Conservation (phyloP, 495 filamentous ascomycete genomes). For the Penicillium macrosclerotiorum region DNA sequence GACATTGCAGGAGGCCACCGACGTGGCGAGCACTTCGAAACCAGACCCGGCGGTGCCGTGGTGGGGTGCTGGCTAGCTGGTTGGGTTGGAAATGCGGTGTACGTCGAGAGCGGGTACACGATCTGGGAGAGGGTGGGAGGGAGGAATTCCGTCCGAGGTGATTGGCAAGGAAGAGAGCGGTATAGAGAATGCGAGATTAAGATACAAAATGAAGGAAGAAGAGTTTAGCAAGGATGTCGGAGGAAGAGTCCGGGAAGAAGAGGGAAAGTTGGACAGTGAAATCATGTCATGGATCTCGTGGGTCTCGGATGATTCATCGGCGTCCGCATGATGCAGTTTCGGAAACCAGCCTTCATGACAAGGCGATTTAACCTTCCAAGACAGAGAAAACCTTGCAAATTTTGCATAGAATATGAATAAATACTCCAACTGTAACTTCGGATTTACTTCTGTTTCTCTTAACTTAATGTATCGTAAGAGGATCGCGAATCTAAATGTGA, state of each 20-base stretch:
- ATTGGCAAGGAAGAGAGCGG: slow-evolving; percentile 17
- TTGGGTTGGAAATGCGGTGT: slow-evolving; percentile 32
- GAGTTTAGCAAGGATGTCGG: slow-evolving; percentile 1
- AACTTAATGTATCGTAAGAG: too few relatives aligned
- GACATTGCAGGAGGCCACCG: slow-evolving; percentile 21
- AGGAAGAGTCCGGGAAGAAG: slow-evolving; percentile 9
- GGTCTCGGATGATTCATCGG: slow-evolving; percentile 25
- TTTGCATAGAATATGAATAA: too few relatives aligned
- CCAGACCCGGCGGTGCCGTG: slow-evolving; percentile 12
- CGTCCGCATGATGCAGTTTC: too few relatives aligned
- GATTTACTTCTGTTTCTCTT: too few relatives aligned
- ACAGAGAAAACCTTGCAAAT: too few relatives aligned
- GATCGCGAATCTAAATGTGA: too few relatives aligned
- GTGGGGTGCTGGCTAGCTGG: slow-evolving; percentile 17
- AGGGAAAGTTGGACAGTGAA: slow-evolving; percentile 2
- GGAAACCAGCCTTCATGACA: too few relatives aligned
- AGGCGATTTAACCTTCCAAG: too few relatives aligned
- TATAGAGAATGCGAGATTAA: slow-evolving; percentile 3
- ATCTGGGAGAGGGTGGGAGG: too few relatives aligned
- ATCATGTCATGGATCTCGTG: slow-evolving; percentile 26
- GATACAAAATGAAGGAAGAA: slow-evolving; percentile 9
- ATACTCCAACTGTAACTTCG: too few relatives aligned
- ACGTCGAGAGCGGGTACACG: slow-evolving; percentile 18
- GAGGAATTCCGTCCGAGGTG: slow-evolving; percentile 1
- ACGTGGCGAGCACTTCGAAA: slow-evolving; percentile 22